phyloP scores from a whole-genome alignment of 441 rosid genomes.

The Aquilaria agallochum region DNA sequence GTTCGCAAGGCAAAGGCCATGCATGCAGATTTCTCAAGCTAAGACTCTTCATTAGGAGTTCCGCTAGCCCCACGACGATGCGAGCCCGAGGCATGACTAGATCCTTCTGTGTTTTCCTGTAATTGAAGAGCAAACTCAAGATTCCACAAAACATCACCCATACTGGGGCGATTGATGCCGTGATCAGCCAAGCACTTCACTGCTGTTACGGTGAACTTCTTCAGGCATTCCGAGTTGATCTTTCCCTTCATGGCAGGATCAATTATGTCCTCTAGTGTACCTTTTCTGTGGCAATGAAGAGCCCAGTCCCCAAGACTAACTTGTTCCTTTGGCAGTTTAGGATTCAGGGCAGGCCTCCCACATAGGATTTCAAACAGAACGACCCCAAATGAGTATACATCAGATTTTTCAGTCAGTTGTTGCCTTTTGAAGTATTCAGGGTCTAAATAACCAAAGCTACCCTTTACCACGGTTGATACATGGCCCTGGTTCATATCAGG shows the following conservation, averaged over 20 bases:
- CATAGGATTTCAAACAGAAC: slow-evolving; percentile 21
- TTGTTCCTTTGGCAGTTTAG: slow-evolving; percentile 21
- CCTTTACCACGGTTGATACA: slow-evolving; percentile 22
- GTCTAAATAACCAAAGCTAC: slow-evolving; percentile 25
- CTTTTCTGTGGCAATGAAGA: slow-evolving; percentile 21
- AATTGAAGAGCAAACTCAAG: no score
- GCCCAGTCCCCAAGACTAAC: slow-evolving; percentile 23
- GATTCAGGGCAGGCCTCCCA: slow-evolving; percentile 20
- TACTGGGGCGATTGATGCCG: no score
- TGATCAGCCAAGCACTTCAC: no score
- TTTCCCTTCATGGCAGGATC: slow-evolving; percentile 15
- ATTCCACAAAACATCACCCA: no score
- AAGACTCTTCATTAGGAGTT: no score
- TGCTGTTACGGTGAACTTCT: background rate
- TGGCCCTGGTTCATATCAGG: slow-evolving; percentile 16
- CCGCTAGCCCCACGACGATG: no score
- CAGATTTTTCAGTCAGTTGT: slow-evolving; percentile 23
- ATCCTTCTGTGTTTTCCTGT: no score
- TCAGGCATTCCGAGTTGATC: slow-evolving; percentile 16
- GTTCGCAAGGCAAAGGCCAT: no score
- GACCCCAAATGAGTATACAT: slow-evolving; percentile 24
- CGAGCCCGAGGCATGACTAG: no score
- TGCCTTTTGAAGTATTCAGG: slow-evolving; percentile 26
- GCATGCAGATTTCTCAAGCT: no score
- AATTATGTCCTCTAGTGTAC: slow-evolving; percentile 18